Base-by-base conservation (phyloP, 1,284 basidiomycete genomes). In the Lentinula novae-zelandiae region DNA sequence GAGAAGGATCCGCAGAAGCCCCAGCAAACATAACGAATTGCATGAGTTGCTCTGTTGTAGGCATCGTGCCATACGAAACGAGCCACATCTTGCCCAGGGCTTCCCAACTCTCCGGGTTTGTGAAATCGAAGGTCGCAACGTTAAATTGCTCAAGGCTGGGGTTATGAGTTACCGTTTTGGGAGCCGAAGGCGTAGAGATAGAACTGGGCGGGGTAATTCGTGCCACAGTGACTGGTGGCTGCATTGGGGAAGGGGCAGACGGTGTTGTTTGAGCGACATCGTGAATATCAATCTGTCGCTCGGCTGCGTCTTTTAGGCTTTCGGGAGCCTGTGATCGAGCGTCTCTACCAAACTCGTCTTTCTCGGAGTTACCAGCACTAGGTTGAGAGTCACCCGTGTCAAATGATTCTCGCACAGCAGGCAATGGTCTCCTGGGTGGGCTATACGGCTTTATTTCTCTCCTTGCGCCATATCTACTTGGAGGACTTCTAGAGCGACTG, bases 291-390 rank as follows among this genome's bases (percentile, higher is more conserved):
- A 12, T 20, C 55, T 22, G 40, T 15, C 5, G 13, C 12, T 31
- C 39, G 15, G 15, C 42, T 9, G n/a, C 34, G 67, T 65, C 42
- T 68, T 71, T 53, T 65, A 68, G 38, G 49, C 55, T 64, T 57
- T 69, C 70, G 53, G 79, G 78, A 40, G 84, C 83, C 59, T 74
- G 71, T 39, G 79, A 75, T 68, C 90, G 80, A 68, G 90, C 80
- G 71, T 92, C 90, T 68, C 90, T 82, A 66, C 90, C 90, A 72
- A 92, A 92, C 72, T 92, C 90, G 78, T 92, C 89, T 72, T 84
- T 89, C 62, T 76, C 82, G 36, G 73, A 63, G 63, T 74, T 71
- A 66, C 65, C 69, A 52, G 67, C 53, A 59, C 63, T 66, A 46
- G 68, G 48, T 22, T 64, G 66, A 38, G 68, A 62, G 61, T 65